Evolutionary conservation across 805 yeast genomes (phyloP), one percentile per base, ranked within the genome.

Genomic region (Spathaspora sp.): DNA sequence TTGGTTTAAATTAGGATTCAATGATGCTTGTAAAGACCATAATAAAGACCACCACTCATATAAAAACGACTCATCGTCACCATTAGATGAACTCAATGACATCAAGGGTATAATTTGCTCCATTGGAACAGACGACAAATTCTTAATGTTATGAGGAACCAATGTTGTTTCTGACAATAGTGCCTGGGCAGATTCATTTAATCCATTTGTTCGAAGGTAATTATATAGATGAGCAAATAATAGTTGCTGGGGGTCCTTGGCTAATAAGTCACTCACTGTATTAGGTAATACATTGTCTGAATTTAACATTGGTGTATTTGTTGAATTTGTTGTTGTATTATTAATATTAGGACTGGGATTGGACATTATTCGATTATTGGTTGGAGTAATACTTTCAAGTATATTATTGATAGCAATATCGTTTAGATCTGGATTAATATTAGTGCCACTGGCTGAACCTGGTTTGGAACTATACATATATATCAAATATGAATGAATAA

Each of bases 41-140:
- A 81, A 57, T 9, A 76, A 64, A 48, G 75, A 72, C 83, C 84
- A 81, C 86, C 86, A 81, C 55, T 81, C 84, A 46, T 77, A 61
- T 12, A 81, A 60, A 53, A 79, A 79, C 0, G 82, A 72, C 18
- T 78, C 80, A 3, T 72, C 69, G 1, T 75, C 66, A 31, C 72
- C 65, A 67, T 40, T 35, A 14, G 40, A 35, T 17, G 48, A 38
- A 32, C 72, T 71, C 38, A 75, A 60, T 75, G 72, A 74, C 51
- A 49, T 54, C n/a, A 42, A 42, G 10, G 44, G 44, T 12, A 42
- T 16, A 19, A 42, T 23, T 12, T 20, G 44, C 6, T 42, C 44
- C 20, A 55, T 60, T 43, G 50, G 40, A 16, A 51, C 50, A 1
- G 57, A 49, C 48, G 50, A 44, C 32, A 58, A 40, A 42, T 47